phyloP scores from a whole-genome alignment of 257 asterid genomes.

The Solanum sejunctum region DNA sequence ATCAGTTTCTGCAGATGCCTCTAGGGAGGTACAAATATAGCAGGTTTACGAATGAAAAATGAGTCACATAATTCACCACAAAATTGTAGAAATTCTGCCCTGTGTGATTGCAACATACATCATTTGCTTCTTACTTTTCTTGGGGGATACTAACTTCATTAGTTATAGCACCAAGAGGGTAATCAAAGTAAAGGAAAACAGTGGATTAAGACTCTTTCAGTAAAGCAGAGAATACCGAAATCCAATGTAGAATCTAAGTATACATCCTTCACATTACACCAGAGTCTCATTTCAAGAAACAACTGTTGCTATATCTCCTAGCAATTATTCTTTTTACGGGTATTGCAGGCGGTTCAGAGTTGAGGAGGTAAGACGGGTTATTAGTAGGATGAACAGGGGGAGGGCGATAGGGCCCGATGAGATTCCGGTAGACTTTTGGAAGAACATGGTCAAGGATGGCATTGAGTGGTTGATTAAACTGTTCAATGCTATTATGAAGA shows the following conservation, averaged over 20 bases:
- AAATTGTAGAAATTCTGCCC: neutral
- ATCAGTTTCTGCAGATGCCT: neutral
- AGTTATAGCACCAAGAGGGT: neutral
- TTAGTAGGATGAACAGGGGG: too few relatives aligned
- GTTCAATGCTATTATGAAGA: too few relatives aligned
- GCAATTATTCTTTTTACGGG: neutral
- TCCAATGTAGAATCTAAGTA: neutral
- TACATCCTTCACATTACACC: neutral
- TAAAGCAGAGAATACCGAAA: neutral
- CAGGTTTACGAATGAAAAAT: neutral
- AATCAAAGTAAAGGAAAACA: neutral
- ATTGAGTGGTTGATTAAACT: too few relatives aligned
- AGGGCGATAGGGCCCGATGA: too few relatives aligned
- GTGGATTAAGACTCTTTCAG: neutral
- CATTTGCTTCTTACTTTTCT: neutral
- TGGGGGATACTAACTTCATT: neutral
- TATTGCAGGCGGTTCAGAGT: too few relatives aligned
- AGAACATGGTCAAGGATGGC: too few relatives aligned
- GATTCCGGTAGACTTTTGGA: too few relatives aligned
- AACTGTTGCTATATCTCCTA: neutral
- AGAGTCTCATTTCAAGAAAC: neutral
- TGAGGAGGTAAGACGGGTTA: too few relatives aligned
- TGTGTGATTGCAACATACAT: neutral
- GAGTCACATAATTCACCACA: neutral
- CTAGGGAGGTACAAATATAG: neutral